A percentile compares a stretch with the other conserved stretches of the same genome.
phyloP scores from a whole-genome alignment of 768 basidiomycete species.

The Psilocybe azurescens region DNA sequence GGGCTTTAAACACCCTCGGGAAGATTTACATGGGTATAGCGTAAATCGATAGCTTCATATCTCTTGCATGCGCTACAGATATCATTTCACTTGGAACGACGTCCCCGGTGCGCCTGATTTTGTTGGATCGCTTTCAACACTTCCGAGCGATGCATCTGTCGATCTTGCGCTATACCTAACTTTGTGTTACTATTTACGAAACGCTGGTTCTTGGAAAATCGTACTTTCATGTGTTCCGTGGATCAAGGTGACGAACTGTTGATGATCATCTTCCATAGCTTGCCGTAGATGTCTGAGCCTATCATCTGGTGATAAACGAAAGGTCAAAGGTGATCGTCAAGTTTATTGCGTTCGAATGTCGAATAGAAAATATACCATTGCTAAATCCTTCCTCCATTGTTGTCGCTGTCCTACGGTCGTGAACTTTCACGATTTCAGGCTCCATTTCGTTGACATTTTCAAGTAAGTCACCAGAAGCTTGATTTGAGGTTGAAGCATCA shows the following conservation, averaged over 20 bases:
- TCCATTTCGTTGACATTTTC: neutral
- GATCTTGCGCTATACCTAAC: conserved; percentile 4
- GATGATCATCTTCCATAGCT: conserved; percentile 14
- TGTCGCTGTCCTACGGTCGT: too few species aligned
- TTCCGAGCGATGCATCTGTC: conserved; percentile 1
- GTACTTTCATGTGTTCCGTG: conserved; percentile 12
- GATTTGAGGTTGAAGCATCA: neutral
- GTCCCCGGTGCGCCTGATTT: neutral
- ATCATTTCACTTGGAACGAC: neutral
- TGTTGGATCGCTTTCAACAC: conserved; percentile 8
- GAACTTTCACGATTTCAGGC: too few species aligned
- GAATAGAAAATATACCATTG: too few species aligned
- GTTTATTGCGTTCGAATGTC: too few species aligned
- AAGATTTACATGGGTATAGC: conserved; percentile 3
- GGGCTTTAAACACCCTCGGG: conserved; percentile 5
- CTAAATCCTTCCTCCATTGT: too few species aligned
- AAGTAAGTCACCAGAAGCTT: neutral
- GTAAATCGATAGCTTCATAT: neutral
- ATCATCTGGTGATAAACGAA: too few species aligned
- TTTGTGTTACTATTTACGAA: neutral
- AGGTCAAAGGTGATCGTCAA: neutral
- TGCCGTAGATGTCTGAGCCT: neutral
- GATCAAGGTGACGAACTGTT: neutral
- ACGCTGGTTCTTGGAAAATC: neutral
- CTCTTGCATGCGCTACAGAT: neutral